These are phyloP conservation scores for Cytospora chrysosperma DNA, from an alignment of 2,329 filamentous ascomycete species.

Conservation along the genomic window DNA sequence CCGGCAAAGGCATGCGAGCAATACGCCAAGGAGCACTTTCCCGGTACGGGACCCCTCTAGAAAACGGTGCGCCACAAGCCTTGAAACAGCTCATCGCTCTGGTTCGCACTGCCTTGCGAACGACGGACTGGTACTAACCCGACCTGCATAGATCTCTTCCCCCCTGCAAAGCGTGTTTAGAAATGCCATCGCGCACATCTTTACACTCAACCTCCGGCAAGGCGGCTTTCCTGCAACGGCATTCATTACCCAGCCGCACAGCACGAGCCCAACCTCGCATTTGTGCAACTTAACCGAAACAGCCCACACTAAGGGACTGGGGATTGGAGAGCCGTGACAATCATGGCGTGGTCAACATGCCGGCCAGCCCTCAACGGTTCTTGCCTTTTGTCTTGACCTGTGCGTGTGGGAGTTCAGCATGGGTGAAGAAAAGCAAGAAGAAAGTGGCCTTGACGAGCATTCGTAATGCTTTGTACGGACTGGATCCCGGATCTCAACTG, in stretches of 20 bases:
- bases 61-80: background rate
- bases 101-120: background rate
- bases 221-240: background rate
- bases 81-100: background rate
- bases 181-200: background rate
- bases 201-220: background rate
- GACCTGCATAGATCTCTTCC: constrained; percentile 38
- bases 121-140: background rate
- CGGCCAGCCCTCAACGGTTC: background rate
- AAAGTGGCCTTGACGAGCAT: background rate
- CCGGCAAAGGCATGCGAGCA: constrained; percentile 83
- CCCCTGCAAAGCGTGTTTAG: constrained; percentile 40
- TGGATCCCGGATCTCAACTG: background rate
- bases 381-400: background rate
- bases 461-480: constrained; percentile 5
- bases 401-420: background rate
- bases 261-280: background rate
- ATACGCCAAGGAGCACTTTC: constrained; percentile 94
- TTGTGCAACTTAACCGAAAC: background rate
- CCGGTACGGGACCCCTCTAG: constrained; percentile 37
- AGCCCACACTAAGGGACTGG: background rate
- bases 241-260: background rate
- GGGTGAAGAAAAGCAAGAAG: background rate
- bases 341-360: background rate
- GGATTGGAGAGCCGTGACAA: background rate